Conservation (phyloP, 2,329 filamentous ascomycete species). For the Xylaria sp. region DNA sequence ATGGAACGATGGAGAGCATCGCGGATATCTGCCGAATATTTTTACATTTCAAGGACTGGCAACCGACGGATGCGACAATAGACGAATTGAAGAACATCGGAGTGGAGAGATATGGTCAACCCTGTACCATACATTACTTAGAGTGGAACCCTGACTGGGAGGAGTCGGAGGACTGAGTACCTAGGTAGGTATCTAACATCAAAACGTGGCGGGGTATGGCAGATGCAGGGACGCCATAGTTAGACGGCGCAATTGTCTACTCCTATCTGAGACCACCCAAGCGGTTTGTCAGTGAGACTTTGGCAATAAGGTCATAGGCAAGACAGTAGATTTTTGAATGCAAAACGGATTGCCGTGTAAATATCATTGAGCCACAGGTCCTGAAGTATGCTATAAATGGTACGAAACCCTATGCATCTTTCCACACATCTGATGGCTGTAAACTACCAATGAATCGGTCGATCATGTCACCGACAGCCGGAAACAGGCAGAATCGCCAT, state of each 20-base stretch:
- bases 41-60: conserved; percentile 3
- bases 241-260: no score
- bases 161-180: no score
- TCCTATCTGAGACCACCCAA: no score
- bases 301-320: no score
- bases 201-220: no score
- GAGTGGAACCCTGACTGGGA: no score
- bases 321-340: no score
- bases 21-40: not conserved
- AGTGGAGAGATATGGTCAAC: conserved; percentile 2
- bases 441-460: not conserved
- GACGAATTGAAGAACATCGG: conserved; percentile 7
- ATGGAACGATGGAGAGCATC: not conserved
- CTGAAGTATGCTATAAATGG: not conserved
- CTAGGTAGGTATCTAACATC: no score
- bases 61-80: conserved; percentile 3
- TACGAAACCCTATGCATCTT: not conserved
- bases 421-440: not conserved
- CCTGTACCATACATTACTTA: conserved; percentile 9
- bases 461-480: not conserved
- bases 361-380: no score
- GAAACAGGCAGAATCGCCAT: conserved; percentile 12
- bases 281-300: no score
- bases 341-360: no score
- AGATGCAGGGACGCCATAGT: no score